Percentiles rank a stretch among this genome's conserved stretches.
These are phyloP conservation scores for Phytophthora tentaculata DNA, from an alignment of 352 stramenopile species.

Conservation along the genomic window DNA sequence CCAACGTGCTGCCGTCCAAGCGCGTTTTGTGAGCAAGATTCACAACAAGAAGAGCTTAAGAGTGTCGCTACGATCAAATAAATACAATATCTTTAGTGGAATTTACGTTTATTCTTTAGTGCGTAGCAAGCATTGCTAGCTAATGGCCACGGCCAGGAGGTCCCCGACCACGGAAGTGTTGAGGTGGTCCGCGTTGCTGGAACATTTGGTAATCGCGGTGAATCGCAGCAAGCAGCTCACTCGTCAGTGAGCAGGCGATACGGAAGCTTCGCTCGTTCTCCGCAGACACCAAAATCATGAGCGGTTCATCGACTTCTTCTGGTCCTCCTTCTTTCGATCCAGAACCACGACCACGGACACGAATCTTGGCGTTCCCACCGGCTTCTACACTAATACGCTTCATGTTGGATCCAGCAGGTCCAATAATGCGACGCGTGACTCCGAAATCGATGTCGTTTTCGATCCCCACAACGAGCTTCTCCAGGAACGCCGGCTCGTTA, in stretches of 20 bases:
- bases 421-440: slow-evolving; percentile 86
- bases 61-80: slow-evolving; percentile 4
- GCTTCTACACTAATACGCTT: slow-evolving; percentile 89
- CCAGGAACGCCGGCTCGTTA: slow-evolving; percentile 47
- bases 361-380: slow-evolving; percentile 82
- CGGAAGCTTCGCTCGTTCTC: slow-evolving; percentile 88
- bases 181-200: slow-evolving; percentile 32
- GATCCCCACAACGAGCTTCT: slow-evolving; percentile 87
- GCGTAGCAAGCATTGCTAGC: no score
- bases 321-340: slow-evolving; percentile 74
- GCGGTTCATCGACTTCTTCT: slow-evolving; percentile 78
- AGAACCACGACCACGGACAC: slow-evolving; percentile 82
- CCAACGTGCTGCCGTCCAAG: slow-evolving; percentile 86
- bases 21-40: slow-evolving; percentile 58
- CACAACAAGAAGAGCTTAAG: neutral
- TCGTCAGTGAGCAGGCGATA: slow-evolving; percentile 73
- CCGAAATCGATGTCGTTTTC: slow-evolving; percentile 88
- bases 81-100: slow-evolving; percentile 8
- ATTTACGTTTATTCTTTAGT: slow-evolving; percentile 21
- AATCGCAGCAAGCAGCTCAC: slow-evolving; percentile 71
- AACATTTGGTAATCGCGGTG: slow-evolving; percentile 84
- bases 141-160: slow-evolving; percentile 30
- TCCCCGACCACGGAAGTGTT: slow-evolving; percentile 35
- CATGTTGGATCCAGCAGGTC: slow-evolving; percentile 80
- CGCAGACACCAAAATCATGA: slow-evolving; percentile 86